Percentiles rank a stretch among this genome's conserved stretches.
Conservation (phyloP, 106 monocot genomes). For the Phalaenopsis aphrodite region DNA sequence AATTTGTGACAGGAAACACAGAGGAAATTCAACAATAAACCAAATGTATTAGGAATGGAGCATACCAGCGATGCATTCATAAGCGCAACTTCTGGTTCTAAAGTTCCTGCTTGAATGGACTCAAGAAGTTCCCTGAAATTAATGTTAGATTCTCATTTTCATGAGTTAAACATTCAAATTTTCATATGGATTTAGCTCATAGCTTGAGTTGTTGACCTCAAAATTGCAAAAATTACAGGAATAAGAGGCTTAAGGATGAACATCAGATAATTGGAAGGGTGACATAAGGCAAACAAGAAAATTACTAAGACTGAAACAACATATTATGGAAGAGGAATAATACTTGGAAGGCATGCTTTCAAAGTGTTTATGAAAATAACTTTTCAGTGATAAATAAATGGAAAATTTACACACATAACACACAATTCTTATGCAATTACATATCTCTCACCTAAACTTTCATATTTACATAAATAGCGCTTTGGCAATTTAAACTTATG, state of each 20-base stretch:
- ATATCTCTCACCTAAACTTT: too few relatives aligned
- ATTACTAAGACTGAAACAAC: not conserved
- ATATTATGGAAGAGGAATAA: not conserved
- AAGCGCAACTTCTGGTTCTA: slow-evolving; percentile 81
- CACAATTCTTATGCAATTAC: too few relatives aligned
- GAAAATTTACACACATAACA: not conserved
- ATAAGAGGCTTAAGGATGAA: not conserved
- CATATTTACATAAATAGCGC: too few relatives aligned
- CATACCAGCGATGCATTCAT: slow-evolving; percentile 85
- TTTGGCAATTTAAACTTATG: too few relatives aligned
- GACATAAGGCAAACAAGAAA: not conserved
- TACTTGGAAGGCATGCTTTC: too few relatives aligned
- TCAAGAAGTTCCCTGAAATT: slow-evolving; percentile 67
- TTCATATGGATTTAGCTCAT: not conserved
- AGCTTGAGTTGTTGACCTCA: not conserved
- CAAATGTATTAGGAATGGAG: not conserved
- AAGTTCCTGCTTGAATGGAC: slow-evolving; percentile 58
- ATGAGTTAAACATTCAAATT: not conserved
- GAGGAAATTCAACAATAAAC: not conserved
- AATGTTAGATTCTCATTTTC: not conserved
- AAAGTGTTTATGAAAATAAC: not conserved
- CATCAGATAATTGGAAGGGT: not conserved
- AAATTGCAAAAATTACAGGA: not conserved
- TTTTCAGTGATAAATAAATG: not conserved
- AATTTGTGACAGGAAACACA: not conserved